Percentiles rank a stretch among this genome's conserved stretches.
Evolutionary conservation across 306 rosid species (phyloP).

Genomic region (Neltuma alba): DNA sequence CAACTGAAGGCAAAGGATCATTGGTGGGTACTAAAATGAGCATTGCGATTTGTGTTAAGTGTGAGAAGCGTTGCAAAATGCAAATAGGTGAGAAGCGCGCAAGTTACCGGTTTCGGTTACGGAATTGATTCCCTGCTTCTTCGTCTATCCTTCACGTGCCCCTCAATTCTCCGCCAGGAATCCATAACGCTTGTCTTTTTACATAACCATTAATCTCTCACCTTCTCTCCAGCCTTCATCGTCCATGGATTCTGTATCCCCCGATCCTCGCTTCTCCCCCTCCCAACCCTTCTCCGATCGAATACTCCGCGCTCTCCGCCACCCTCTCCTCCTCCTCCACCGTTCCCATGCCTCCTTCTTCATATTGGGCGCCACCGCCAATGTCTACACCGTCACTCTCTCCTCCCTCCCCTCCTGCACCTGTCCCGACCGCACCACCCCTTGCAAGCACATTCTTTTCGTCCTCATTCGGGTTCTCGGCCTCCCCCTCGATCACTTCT

Average conservation of each 20-base stretch:
- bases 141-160: not conserved
- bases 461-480: constrained; percentile 4
- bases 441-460: constrained; percentile 14
- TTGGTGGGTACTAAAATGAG: too few species aligned
- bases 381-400: constrained; percentile 17
- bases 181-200: not conserved
- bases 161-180: not conserved
- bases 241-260: not conserved
- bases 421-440: constrained; percentile 5
- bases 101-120: not conserved
- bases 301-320: constrained; percentile 16
- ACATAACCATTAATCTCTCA: not conserved
- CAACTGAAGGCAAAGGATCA: too few species aligned
- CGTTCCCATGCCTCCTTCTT: constrained; percentile 19
- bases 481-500: not conserved
- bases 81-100: not conserved
- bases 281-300: not conserved
- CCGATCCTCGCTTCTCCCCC: not conserved
- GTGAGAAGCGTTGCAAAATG: too few species aligned
- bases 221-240: not conserved
- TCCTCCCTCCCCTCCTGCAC: constrained; percentile 3
- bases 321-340: constrained; percentile 15
- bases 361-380: constrained; percentile 4
- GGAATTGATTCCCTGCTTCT: not conserved
- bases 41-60: not conserved